phyloP scores from a whole-genome alignment of 352 stramenopile species.

The Phytophthora litchii region DNA sequence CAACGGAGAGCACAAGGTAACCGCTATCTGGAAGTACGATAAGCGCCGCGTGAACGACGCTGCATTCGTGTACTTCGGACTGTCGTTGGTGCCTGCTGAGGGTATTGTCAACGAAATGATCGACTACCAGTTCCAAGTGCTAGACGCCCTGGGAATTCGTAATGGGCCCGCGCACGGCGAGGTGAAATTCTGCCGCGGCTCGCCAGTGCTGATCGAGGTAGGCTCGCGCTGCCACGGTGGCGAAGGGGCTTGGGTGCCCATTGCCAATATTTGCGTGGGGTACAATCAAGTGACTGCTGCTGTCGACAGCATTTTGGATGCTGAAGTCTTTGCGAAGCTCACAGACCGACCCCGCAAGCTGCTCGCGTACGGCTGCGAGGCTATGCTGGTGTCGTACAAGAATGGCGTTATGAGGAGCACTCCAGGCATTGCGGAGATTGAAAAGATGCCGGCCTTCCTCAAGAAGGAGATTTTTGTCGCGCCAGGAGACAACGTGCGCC shows the following conservation, averaged over 20 bases:
- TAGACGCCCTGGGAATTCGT: slow-evolving; percentile 73
- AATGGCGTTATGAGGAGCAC: slow-evolving; percentile 91
- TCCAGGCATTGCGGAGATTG: slow-evolving; percentile 91
- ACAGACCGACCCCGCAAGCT: slow-evolving; percentile 67
- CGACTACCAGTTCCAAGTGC: slow-evolving; percentile 83
- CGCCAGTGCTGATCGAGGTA: slow-evolving; percentile 95
- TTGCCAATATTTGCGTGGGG: slow-evolving; percentile 90
- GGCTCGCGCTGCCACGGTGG: slow-evolving; percentile 95
- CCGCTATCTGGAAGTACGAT: slow-evolving; percentile 98
- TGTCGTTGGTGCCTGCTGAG: slow-evolving; percentile 74
- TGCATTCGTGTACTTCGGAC: slow-evolving; percentile 95
- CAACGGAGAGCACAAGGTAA: slow-evolving; percentile 94
- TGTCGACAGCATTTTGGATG: slow-evolving; percentile 83
- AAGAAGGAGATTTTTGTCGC: slow-evolving; percentile 91
- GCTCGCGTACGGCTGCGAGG: slow-evolving; percentile 90
- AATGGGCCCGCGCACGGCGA: slow-evolving; percentile 83
- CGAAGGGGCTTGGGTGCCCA: slow-evolving; percentile 93
- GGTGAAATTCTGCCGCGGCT: slow-evolving; percentile 84
- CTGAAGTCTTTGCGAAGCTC: slow-evolving; percentile 61
- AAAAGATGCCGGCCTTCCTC: slow-evolving; percentile 92
- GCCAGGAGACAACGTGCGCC: slow-evolving; percentile 81
- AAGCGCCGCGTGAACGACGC: slow-evolving; percentile 95
- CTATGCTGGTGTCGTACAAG: slow-evolving; percentile 94
- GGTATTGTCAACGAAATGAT: slow-evolving; percentile 82
- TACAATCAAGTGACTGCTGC: slow-evolving; percentile 95